Base-by-base conservation (phyloP, 1,284 basidiomycete species). In the Chiua sp. region DNA sequence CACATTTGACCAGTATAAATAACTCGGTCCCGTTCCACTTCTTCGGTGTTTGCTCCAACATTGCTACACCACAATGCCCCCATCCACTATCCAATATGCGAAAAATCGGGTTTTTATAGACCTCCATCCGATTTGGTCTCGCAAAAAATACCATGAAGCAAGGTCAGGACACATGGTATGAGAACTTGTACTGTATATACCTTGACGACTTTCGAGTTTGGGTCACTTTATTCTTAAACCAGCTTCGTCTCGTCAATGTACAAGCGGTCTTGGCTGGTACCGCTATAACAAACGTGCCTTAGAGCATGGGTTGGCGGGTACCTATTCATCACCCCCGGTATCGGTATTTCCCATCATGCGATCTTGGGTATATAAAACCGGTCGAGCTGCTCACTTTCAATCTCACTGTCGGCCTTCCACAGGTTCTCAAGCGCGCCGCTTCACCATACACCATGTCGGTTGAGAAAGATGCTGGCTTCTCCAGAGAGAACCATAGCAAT, bases 381-480 rank as follows among this genome's bases (percentile, higher is more conserved):
- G 20, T n/a, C 15, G 37, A 15, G 37, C 15, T 16, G n/a, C 10
- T 42, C 39, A 20, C 18, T n/a, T n/a, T 8, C 39, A n/a, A 42
- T 42, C n/a, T 42, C 39, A n/a, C 11, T 11, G 11, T 42, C n/a
- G n/a, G n/a, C 39, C 56, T 59, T n/a, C 35, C 55, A 51, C 22
- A 53, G n/a, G n/a, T 28, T 32, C 32, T 44, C 42, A 47, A 53
- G 7, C 15, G n/a, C n/a, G 6, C 35, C 51, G 18, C 47, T 30
- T 20, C 37, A n/a, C 35, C 20, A 28, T 54, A 59, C 52, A 50
- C 47, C 61, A 75, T 75, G 74, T 72, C 66, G 32, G 37, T 16
- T 37, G 64, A 71, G 51, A 69, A 75, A 60, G 59, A 71, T 37
- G 33, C 26, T 30, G 54, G 33, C 42, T 35, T 54, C 53, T 52